These are phyloP conservation scores for Talaromyces sp. DNA, from an alignment of 2,329 filamentous ascomycete species.

Conservation along the genomic window DNA sequence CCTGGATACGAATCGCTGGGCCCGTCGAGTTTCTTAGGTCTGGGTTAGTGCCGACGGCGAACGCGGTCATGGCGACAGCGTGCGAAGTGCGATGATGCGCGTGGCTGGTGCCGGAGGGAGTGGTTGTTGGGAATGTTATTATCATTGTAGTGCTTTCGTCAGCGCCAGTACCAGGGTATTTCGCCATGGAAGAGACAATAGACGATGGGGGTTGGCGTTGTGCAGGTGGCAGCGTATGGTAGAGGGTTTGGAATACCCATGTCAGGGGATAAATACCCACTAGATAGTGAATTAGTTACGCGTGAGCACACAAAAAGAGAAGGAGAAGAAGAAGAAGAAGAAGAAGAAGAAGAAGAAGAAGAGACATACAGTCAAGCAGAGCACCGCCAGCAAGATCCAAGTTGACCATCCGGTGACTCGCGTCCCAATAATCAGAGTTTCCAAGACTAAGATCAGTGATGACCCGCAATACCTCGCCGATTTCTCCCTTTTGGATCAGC, in stretches of 20 bases:
- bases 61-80: constrained; percentile 64
- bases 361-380: constrained; percentile 65
- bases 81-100: constrained; percentile 49
- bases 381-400: constrained; percentile 76
- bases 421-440: constrained; percentile 52
- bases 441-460: constrained; percentile 60
- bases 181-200: constrained; percentile 65
- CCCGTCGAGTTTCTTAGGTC: constrained; percentile 56
- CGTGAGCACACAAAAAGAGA: not conserved
- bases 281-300: constrained; percentile 15
- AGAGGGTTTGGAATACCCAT: constrained; percentile 86
- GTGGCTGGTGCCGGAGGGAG: constrained; percentile 31
- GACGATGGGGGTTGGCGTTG: constrained; percentile 61
- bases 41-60: constrained; percentile 60
- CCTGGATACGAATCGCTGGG: constrained; percentile 76
- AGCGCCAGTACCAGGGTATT: constrained; percentile 65
- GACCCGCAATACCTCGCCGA: constrained; percentile 56
- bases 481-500: constrained; percentile 54
- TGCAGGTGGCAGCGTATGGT: constrained; percentile 65
- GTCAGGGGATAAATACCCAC: constrained; percentile 84
- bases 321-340: no score
- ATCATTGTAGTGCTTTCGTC: constrained; percentile 76
- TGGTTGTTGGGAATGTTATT: constrained; percentile 64
- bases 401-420: constrained; percentile 76
- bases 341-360: no score